Base-by-base conservation (phyloP, 2,329 filamentous ascomycete species). In the Helminthosporium solani region DNA sequence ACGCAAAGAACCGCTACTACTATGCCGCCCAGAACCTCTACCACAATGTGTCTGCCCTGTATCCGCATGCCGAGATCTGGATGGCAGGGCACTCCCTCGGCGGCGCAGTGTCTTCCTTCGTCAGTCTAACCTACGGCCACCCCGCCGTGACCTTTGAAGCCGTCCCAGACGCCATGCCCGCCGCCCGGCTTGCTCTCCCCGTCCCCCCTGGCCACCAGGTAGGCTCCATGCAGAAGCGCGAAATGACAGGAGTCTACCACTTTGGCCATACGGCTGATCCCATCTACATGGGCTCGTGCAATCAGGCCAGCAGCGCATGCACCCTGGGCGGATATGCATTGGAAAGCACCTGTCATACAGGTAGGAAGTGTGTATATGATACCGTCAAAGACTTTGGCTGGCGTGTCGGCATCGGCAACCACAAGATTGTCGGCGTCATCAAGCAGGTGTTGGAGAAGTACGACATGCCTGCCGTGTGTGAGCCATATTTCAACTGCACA, bases 201-300 rank as follows among this genome's bases (percentile, higher is more conserved):
- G 80, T 84, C 0, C 92, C 94, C 11, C 92, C 92, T 0, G 88
- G 88, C 19, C 78, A 86, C 36, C 80, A 91, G 60, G 80, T 89
- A 19, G 77, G 80, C 33, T 77, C 81, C 25, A 86, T 89, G 23
- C 89, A 95, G 61, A 51, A 60, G 30, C 61, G 67, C 15, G 59
- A 58, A 47, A 80, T 83, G 60, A 95, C 90, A 0, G 91, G 89
- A 11, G 79, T 87, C 0, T 95, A 84, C 64, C 94, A 99, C 69
- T 92, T 96, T 66, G 94, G 94, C 3, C 91, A 97, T 63, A 97
- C 90, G 0, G 94, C 94, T 0, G 94, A 99, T 69, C 94, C 94
- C 0, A 85, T 99, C 27, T 99, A 86, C 63, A 91, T 96, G 74
- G 94, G 94, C 25, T 88, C 86, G 0, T 97, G 94, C 72, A 96